These are phyloP conservation scores for Flagelloscypha sp. DNA, from an alignment of 768 basidiomycete species.

Conservation along the genomic window DNA sequence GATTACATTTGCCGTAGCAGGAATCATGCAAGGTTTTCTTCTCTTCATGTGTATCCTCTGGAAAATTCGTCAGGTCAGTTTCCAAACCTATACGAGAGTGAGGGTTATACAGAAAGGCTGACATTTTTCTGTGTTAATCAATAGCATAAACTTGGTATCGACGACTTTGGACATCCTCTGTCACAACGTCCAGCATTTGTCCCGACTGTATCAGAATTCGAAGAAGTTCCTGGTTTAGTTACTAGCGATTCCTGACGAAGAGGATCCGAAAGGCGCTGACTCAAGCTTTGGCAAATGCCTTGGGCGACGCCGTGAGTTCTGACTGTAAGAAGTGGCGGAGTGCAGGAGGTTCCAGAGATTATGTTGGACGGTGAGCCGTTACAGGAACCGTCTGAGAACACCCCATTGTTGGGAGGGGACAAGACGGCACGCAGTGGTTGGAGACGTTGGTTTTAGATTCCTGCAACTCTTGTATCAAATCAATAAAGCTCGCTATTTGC, in stretches of 20 bases:
- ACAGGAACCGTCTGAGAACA: no score
- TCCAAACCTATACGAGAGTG: no score
- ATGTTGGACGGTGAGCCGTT: no score
- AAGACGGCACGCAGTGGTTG: no score
- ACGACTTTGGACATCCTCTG: constrained; percentile 78
- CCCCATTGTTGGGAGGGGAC: no score
- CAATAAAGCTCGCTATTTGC: no score
- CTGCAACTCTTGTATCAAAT: no score
- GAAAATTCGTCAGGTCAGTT: constrained; percentile 70
- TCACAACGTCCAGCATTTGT: not conserved
- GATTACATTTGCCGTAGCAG: constrained; percentile 75
- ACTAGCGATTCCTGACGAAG: constrained; percentile 1
- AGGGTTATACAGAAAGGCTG: no score
- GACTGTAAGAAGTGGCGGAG: constrained; percentile 15
- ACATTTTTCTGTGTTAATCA: no score
- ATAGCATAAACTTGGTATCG: constrained; percentile 68
- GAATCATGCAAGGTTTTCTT: constrained; percentile 74
- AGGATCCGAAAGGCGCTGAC: constrained; percentile 14
- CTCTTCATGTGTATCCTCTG: constrained; percentile 81
- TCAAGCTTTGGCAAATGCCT: constrained; percentile 16
- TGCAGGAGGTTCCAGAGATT: constrained; percentile 2
- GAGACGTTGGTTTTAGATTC: no score
- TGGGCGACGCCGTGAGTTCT: constrained; percentile 13
- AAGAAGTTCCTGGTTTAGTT: constrained; percentile 5
- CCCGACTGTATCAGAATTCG: not conserved